Percentiles rank a stretch among this genome's conserved stretches.
phyloP scores from a whole-genome alignment of 2,329 filamentous ascomycete species.

The Blastomyces silverae region DNA sequence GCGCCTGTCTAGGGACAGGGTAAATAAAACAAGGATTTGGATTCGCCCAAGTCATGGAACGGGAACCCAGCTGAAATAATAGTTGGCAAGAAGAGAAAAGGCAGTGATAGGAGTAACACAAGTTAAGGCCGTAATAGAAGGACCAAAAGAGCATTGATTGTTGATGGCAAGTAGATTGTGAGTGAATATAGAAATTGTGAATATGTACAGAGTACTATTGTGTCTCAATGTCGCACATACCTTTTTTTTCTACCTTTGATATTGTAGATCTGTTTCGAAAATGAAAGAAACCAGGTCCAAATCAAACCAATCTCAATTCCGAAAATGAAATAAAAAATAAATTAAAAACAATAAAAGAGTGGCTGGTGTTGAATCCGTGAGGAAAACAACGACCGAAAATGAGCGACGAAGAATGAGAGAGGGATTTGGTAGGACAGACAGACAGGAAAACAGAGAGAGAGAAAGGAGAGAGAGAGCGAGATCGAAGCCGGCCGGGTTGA shows the following conservation, averaged over 20 bases:
- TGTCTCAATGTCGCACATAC: not conserved
- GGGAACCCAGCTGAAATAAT: not conserved
- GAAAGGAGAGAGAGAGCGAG: not conserved
- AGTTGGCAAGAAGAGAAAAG: not conserved
- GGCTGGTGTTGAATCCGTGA: constrained; percentile 4
- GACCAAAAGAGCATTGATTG: not conserved
- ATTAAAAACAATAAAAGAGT: not conserved
- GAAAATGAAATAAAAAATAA: not conserved
- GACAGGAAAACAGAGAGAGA: not conserved
- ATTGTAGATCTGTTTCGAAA: not conserved
- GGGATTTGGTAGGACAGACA: not conserved
- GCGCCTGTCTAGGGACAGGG: not conserved
- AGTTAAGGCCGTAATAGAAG: not conserved
- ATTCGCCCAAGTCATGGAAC: not conserved
- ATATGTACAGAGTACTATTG: not conserved
- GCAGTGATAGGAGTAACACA: constrained; percentile 1
- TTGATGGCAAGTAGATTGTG: not conserved
- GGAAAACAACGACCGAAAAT: constrained; percentile 5
- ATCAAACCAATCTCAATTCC: not conserved
- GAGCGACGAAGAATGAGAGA: constrained; percentile 2
- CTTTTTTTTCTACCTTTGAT: not conserved
- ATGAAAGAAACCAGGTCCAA: not conserved
- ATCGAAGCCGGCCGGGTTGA: not conserved
- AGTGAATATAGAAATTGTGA: not conserved
- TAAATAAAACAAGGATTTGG: not conserved